phyloP scores from a whole-genome alignment of 106 monocot species.

The Allium sativum region DNA sequence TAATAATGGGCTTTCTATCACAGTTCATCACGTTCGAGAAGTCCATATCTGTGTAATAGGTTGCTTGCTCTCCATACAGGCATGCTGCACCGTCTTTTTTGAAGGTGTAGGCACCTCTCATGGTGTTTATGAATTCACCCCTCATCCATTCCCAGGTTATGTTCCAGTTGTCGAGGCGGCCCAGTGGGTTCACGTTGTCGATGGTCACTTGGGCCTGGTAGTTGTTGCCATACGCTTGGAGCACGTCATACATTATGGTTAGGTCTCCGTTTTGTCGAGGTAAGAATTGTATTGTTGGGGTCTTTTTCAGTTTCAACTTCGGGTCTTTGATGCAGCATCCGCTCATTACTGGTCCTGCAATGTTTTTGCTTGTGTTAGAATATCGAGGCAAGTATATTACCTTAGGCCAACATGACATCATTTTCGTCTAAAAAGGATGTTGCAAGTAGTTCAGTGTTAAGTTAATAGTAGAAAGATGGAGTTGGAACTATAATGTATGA shows the following conservation, averaged over 20 bases:
- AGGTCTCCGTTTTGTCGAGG: conserved; percentile 71
- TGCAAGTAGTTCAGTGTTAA: too few relatives aligned
- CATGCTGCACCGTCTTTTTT: conserved; percentile 49
- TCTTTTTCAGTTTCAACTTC: conserved; percentile 22
- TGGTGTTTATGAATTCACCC: conserved; percentile 90
- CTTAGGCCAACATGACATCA: too few relatives aligned
- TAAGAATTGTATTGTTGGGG: conserved; percentile 24
- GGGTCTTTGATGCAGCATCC: conserved; percentile 56
- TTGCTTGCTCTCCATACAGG: conserved; percentile 54
- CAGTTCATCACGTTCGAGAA: conserved; percentile 69
- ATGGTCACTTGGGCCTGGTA: conserved; percentile 87
- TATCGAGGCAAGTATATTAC: neutral
- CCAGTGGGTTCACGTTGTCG: conserved; percentile 61
- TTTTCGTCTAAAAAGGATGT: too few relatives aligned
- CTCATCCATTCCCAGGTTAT: conserved; percentile 95
- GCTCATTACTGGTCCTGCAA: conserved; percentile 42
- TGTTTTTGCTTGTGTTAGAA: neutral
- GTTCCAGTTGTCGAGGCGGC: conserved; percentile 93
- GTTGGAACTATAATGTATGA: neutral
- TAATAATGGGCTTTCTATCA: conserved; percentile 58
- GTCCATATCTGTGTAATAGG: conserved; percentile 62
- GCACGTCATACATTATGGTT: conserved; percentile 70
- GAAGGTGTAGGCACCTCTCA: conserved; percentile 83
- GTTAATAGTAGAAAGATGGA: neutral
- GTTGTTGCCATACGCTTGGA: conserved; percentile 63